phyloP scores from a whole-genome alignment of 2,329 filamentous ascomycete species.

The Cryphonectria radicalis region DNA sequence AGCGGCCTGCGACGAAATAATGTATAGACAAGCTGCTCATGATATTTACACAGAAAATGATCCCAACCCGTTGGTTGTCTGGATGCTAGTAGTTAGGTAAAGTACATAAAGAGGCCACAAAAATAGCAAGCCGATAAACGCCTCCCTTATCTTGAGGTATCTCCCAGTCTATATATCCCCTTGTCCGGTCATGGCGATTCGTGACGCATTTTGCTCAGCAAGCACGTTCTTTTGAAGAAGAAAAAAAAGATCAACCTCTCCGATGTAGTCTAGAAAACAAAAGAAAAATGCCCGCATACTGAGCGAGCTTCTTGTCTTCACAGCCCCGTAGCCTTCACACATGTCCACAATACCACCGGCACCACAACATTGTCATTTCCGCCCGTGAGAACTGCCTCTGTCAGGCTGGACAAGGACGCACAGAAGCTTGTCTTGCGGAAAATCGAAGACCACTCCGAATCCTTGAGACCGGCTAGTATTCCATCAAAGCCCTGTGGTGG shows the following conservation, averaged over 20 bases:
- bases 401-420: slow-evolving; percentile 81
- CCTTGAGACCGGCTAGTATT: slow-evolving; percentile 34
- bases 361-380: slow-evolving; percentile 99
- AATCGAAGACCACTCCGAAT: slow-evolving; percentile 53
- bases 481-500: slow-evolving; percentile 14
- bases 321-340: slow-evolving; percentile 70
- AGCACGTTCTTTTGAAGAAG: not conserved
- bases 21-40: not conserved
- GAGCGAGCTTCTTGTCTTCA: not conserved
- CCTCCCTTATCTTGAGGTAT: slow-evolving; percentile 14
- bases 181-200: slow-evolving; percentile 8
- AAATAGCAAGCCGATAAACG: slow-evolving; percentile 9
- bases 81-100: not conserved
- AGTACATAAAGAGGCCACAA: not conserved
- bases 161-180: slow-evolving; percentile 19
- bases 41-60: not conserved
- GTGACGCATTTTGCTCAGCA: slow-evolving; percentile 6
- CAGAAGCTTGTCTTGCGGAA: slow-evolving; percentile 74
- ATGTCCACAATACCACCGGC: slow-evolving; percentile 88
- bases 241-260: not conserved
- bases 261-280: not conserved
- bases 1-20: not conserved
- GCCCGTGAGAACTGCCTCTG: slow-evolving; percentile 92
- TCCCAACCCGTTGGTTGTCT: not conserved
- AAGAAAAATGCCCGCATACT: not conserved